Evolutionary conservation across 352 stramenopile genomes (phyloP), one percentile per base, ranked within the genome.

Genomic region (Pythium coloratum): DNA sequence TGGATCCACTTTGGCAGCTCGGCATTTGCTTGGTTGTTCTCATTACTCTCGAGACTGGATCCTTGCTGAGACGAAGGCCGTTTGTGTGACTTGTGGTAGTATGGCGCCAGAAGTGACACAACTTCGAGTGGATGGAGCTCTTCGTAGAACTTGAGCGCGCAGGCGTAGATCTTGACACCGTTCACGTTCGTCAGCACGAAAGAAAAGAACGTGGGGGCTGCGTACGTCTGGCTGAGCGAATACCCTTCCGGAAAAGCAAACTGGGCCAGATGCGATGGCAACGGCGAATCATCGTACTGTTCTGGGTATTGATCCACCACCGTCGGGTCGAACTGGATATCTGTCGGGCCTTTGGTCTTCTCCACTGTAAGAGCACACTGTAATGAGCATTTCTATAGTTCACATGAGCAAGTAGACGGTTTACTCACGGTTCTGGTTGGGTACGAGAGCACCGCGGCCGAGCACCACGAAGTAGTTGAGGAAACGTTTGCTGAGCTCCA

Each of bases 391-490:
- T 26, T 20, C 18, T 30, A 54, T 34, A 24, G 20, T 24, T 24
- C 20, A 24, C 20, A 8, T 24, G 40, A 49, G 3, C 5, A 53
- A 30, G 32, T 1, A 32, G 5, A 50, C 49, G 64, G 33, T 18
- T 8, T 4, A 80, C 83, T 56, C 80, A 94, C 86, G 79, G 55
- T 70, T 82, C 60, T 92, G 86, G 51, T 91, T 84, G 1, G 77
- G 67, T 20, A 84, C 76, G 24, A 90, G 72, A 9, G 65, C 59
- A 7, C 84, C 84, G 49, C 84, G 71, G n/a, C 82, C 84, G 4
- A 95, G 73, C 32, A 93, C 84, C 34, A 91, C 73, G 70, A 95
- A 95, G 76, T 92, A 91, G 63, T 95, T 92, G 18, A 92, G 69
- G 54, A 93, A 91, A 6, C 84, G 86, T 63, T 94, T 93, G 59